Evolutionary conservation across 2,329 filamentous ascomycete genomes (phyloP).

Genomic region (Exophiala calicioides): DNA sequence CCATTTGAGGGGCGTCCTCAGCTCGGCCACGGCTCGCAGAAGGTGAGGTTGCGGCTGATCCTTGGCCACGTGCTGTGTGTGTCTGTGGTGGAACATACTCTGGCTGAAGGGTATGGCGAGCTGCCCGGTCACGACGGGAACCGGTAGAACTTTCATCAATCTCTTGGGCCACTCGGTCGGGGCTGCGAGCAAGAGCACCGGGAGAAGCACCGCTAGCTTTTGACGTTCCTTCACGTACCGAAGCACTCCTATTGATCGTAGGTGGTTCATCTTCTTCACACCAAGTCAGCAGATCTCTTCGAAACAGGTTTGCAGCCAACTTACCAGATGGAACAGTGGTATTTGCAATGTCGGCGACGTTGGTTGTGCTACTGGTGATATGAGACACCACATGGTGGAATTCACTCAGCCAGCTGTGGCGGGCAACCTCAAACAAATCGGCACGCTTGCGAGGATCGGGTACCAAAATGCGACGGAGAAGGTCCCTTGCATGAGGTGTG

Average conservation of each 20-base stretch:
- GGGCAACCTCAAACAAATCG: constrained; percentile 93
- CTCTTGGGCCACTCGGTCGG: constrained; percentile 31
- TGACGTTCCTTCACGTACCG: constrained; percentile 68
- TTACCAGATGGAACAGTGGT: constrained; percentile 65
- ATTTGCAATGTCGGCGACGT: constrained; percentile 79
- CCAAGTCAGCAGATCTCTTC: constrained; percentile 3
- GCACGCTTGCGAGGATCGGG: constrained; percentile 93
- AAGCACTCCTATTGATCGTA: constrained; percentile 78
- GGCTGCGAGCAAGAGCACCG: constrained; percentile 46
- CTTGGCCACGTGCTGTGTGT: constrained; percentile 73
- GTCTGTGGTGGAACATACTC: constrained; percentile 94
- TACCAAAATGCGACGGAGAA: constrained; percentile 88
- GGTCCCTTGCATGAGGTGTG: constrained; percentile 89
- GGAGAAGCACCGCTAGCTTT: constrained; percentile 17
- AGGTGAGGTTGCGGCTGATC: constrained; percentile 31
- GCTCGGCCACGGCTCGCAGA: constrained; percentile 36
- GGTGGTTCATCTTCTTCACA: constrained; percentile 57
- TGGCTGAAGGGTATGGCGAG: constrained; percentile 91
- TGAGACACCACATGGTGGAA: constrained; percentile 96
- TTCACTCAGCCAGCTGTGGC: constrained; percentile 97
- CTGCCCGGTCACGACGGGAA: constrained; percentile 71
- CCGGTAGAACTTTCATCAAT: constrained; percentile 64
- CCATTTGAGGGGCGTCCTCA: constrained; percentile 44
- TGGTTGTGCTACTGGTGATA: constrained; percentile 93
- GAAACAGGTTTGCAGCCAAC: constrained; percentile 26